Conservation (phyloP, 2,329 filamentous ascomycete genomes). For the Phymatotrichopsis omnivora region DNA sequence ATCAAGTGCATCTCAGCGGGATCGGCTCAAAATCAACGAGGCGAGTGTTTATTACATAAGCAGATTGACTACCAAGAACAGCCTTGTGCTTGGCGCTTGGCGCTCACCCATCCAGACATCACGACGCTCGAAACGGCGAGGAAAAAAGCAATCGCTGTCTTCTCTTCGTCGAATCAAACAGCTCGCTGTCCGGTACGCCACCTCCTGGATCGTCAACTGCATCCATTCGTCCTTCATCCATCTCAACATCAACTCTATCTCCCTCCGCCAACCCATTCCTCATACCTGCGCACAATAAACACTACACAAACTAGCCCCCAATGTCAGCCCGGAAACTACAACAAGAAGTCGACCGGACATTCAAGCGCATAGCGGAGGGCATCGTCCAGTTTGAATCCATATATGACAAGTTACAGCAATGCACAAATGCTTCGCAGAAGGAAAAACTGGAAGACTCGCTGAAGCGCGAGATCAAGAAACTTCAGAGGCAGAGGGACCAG, state of each 20-base stretch:
- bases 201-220: not conserved
- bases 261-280: slow-evolving; percentile 16
- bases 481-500: slow-evolving; percentile 91
- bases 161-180: not conserved
- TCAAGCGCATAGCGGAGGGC: slow-evolving; percentile 95
- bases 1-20: no score
- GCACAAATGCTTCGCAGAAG: slow-evolving; percentile 86
- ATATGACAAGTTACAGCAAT: slow-evolving; percentile 94
- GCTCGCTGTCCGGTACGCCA: not conserved
- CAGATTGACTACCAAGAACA: no score
- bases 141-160: not conserved
- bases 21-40: no score
- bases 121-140: no score
- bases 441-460: slow-evolving; percentile 97
- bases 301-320: slow-evolving; percentile 36
- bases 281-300: slow-evolving; percentile 10
- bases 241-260: slow-evolving; percentile 14
- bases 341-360: slow-evolving; percentile 98
- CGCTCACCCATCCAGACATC: no score
- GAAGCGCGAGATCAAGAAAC: slow-evolving; percentile 99
- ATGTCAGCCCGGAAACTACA: slow-evolving; percentile 96
- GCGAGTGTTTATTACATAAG: no score
- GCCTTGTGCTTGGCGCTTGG: no score
- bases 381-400: slow-evolving; percentile 86
- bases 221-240: slow-evolving; percentile 7